These are phyloP conservation scores for Aristolochia fimbriata DNA, from an alignment of 164 flowering plant species.

Conservation along the genomic window DNA sequence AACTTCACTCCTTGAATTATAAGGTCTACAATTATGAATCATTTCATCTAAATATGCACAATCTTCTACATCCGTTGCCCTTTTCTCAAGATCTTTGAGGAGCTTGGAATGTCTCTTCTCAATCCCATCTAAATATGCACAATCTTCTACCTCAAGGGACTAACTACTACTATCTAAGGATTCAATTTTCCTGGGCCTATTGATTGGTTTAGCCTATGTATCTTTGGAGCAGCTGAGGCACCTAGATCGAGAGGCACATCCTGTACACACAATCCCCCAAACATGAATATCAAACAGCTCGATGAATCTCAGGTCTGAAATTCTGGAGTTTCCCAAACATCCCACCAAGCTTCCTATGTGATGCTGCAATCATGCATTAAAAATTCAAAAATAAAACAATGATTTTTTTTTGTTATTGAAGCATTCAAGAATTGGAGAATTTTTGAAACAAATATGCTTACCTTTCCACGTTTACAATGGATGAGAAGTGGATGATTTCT, in stretches of 20 bases:
- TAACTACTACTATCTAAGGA: no score
- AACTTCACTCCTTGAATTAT: background rate
- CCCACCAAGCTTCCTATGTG: conserved; percentile 79
- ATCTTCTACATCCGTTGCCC: background rate
- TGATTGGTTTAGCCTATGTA: background rate
- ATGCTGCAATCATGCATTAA: conserved; percentile 36
- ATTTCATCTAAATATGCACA: background rate
- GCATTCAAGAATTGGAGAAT: background rate
- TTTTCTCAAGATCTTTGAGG: background rate
- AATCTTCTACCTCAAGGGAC: no score
- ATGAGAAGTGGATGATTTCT: conserved; percentile 64
- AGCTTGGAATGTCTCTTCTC: conserved; percentile 12
- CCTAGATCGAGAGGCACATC: conserved; percentile 41
- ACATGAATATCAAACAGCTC: conserved; percentile 42
- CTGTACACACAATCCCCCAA: conserved; percentile 49
- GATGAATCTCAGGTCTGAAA: conserved; percentile 49
- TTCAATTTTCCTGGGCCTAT: conserved; percentile 14
- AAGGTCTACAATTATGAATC: background rate
- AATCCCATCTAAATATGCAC: no score
- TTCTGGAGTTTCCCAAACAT: conserved; percentile 63
- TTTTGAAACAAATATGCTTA: conserved; percentile 1
- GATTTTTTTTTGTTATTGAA: background rate
- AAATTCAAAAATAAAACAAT: background rate
- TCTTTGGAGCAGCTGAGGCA: conserved; percentile 16
- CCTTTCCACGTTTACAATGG: conserved; percentile 87